Percentiles rank a stretch among this genome's conserved stretches.
These are phyloP conservation scores for Aspergillus panamensis DNA, from an alignment of 495 filamentous ascomycete species.

Conservation along the genomic window DNA sequence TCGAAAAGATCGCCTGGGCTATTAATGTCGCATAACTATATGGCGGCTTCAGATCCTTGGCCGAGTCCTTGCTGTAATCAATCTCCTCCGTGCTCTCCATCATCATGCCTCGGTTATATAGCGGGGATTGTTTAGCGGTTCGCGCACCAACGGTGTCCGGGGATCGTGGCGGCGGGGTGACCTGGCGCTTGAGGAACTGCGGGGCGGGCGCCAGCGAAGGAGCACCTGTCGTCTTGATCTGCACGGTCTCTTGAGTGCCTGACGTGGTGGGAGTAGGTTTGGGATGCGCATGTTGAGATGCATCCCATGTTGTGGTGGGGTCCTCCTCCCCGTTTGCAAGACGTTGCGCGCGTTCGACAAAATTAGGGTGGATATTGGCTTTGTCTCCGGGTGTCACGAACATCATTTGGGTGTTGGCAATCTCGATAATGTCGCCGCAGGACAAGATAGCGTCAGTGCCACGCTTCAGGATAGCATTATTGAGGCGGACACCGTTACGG, in stretches of 20 bases:
- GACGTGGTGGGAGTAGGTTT: slow-evolving; percentile 16
- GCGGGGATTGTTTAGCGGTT: slow-evolving; percentile 55
- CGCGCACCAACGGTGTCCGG: slow-evolving; percentile 41
- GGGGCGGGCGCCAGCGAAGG: slow-evolving; percentile 65
- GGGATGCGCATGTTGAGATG: slow-evolving; percentile 41
- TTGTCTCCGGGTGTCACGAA: slow-evolving; percentile 78
- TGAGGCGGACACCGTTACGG: slow-evolving; percentile 81
- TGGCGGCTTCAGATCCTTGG: slow-evolving; percentile 86
- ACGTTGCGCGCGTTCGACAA: slow-evolving; percentile 50
- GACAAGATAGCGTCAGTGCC: slow-evolving; percentile 61
- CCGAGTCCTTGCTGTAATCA: slow-evolving; percentile 77
- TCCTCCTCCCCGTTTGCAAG: slow-evolving; percentile 46
- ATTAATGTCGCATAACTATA: slow-evolving; percentile 98
- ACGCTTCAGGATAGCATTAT: slow-evolving; percentile 64
- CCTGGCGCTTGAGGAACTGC: slow-evolving; percentile 64
- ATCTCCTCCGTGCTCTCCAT: slow-evolving; percentile 74
- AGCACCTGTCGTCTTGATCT: slow-evolving; percentile 33
- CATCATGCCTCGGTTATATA: slow-evolving; percentile 65
- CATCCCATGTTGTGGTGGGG: slow-evolving; percentile 33
- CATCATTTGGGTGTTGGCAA: slow-evolving; percentile 94
- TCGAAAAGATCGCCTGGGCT: slow-evolving; percentile 86
- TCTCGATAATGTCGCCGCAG: slow-evolving; percentile 85
- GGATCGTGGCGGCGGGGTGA: slow-evolving; percentile 59
- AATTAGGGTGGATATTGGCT: slow-evolving; percentile 54
- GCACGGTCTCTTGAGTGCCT: slow-evolving; percentile 24